These are phyloP conservation scores for Populus deltoides DNA, from an alignment of 345 rosid genomes.

Conservation along the genomic window DNA sequence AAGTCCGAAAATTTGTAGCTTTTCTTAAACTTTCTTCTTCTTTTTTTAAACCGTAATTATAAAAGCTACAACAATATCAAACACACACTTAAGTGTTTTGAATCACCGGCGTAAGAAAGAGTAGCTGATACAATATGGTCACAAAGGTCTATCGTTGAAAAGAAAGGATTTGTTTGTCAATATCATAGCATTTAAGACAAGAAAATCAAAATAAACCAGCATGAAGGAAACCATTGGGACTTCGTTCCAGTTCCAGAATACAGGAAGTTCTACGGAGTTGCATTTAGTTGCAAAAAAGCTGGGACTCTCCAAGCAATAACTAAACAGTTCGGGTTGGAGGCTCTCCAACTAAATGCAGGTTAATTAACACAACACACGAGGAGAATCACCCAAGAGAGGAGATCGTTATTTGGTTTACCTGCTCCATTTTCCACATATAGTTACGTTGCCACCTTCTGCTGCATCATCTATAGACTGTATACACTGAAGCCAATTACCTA, in stretches of 20 bases:
- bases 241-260: not conserved
- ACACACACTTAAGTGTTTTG: not conserved
- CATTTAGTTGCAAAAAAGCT: not conserved
- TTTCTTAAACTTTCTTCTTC: too few species aligned
- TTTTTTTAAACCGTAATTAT: too few species aligned
- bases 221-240: not conserved
- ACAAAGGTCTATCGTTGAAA: not conserved
- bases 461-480: slow-evolving; percentile 41
- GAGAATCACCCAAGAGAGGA: slow-evolving; percentile 7
- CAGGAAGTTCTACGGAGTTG: not conserved
- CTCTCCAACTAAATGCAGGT: not conserved
- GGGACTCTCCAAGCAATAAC: not conserved
- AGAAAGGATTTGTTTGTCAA: not conserved
- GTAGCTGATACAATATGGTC: not conserved
- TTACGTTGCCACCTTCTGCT: slow-evolving; percentile 39
- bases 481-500: slow-evolving; percentile 92
- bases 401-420: slow-evolving; percentile 45
- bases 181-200: not conserved
- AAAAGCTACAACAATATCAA: too few species aligned
- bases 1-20: too few species aligned
- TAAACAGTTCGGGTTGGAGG: not conserved
- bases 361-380: not conserved
- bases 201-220: not conserved
- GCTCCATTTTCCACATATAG: slow-evolving; percentile 95
- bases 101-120: not conserved